Conservation (phyloP, 2,329 filamentous ascomycete genomes). For the Escovopsis sp. region DNA sequence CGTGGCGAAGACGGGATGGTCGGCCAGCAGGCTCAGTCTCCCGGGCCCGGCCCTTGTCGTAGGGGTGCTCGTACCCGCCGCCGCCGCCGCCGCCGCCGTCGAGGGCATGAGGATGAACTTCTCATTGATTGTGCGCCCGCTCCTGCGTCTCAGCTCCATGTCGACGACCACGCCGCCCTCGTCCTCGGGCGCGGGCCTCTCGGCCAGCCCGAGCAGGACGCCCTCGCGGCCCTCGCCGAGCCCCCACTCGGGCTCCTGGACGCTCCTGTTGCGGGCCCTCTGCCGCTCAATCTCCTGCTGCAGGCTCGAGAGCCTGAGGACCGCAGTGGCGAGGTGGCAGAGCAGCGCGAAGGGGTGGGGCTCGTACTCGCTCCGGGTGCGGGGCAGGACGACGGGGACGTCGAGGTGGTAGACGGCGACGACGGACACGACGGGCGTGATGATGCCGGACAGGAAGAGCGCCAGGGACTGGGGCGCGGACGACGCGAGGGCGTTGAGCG, state of each 20-base stretch:
- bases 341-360: constrained; percentile 60
- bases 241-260: constrained; percentile 65
- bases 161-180: constrained; percentile 51
- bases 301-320: constrained; percentile 60
- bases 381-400: constrained; percentile 42
- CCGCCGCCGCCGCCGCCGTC: constrained; percentile 1
- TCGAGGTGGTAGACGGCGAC: constrained; percentile 74
- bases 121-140: constrained; percentile 63
- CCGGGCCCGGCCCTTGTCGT: constrained; percentile 10
- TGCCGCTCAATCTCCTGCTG: constrained; percentile 60
- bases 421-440: constrained; percentile 54
- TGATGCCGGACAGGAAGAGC: constrained; percentile 53
- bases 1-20: constrained; percentile 55
- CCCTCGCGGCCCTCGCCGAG: constrained; percentile 66
- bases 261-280: constrained; percentile 59
- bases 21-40: constrained; percentile 48
- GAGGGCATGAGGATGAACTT: constrained; percentile 36
- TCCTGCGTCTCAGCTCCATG: constrained; percentile 76
- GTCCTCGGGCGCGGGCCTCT: constrained; percentile 27
- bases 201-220: constrained; percentile 51
- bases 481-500: constrained; percentile 51
- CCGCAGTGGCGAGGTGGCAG: constrained; percentile 74
- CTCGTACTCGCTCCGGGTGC: constrained; percentile 36
- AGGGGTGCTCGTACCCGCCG: constrained; percentile 1
- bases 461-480: constrained; percentile 42